Base-by-base conservation (phyloP, 2,329 filamentous ascomycete genomes). In the Berkeleyomyces basicola region DNA sequence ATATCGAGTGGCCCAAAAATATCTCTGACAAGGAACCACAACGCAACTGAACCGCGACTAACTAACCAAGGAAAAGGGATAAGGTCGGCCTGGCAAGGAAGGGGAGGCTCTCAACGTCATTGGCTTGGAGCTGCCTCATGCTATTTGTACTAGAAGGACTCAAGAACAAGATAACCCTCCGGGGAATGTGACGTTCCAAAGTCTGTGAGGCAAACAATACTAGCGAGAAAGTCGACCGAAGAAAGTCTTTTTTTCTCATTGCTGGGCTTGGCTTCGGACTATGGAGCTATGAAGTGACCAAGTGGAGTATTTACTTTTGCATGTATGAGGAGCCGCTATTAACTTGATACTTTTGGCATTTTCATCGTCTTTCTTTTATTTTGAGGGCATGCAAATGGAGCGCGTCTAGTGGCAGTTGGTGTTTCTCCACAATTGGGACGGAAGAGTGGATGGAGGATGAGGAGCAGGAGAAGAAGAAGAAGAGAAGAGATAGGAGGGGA, bases 261-360 rank as follows among this genome's bases (percentile, higher is more conserved):
- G 44, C 44, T n/a, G n/a, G 33, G 33, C 31, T 14, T 55, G 51
- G 37, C 31, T 16, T 6, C n/a, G 44, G 44, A 7, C 37, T n/a
- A 39, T 46, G 58, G 58, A 42, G 58, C 42, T 59, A 59, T 59
- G 58, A 59, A 59, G 58, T 59, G 40, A 59, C 42, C 36, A 44
- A 55, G 33, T 55, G 51, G 51, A 55, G 51, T 14, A 55, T 36
- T n/a, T 23, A 4, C 33, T 23, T 55, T 9, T n/a, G 51, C 33
- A 55, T 55, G 36, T 10, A 55, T 39, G 51, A 37, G 49, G 37
- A n/a, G 51, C 51, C 11, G 4, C 36, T 55, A 37, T 36, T 55
- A 55, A 36, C 33, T 31, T 37, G 37, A 7, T 39, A 37, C 33
- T 55, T 39, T 55, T 55, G 51, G n/a, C 31, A n/a, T 55, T 37